Evolutionary conservation across 83 land plant species (phyloP), one percentile per base, ranked within the genome.

Genomic region (Picea abies): DNA sequence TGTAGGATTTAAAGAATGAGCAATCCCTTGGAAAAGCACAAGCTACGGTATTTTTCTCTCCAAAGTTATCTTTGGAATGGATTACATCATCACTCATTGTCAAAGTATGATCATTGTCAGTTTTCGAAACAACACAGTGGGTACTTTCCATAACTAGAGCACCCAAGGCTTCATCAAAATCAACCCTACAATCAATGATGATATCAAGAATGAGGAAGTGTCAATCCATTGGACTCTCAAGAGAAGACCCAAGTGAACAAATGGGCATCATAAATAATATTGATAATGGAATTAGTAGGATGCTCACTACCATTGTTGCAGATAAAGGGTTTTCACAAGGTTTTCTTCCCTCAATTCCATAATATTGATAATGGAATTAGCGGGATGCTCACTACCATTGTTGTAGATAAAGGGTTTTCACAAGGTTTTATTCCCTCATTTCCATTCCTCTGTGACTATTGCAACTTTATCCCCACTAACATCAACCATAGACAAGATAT

Each of bases 121-220:
- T 84, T 47, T 83, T 78, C 12, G 98, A 87, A 11, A 93, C 85
- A 20, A 90, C 96, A 89, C 87, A 92, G 76, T 91, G 87, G 15
- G 89, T 86, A 82, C 95, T 98, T 81, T 97, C 98, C 58, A 97
- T 92, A 60, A 97, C 98, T 83, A 95, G 61, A 25, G 99, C 92
- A 25, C 88, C 84, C 41, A 88, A 37, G 86, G 92, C 92, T 96
- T 95, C 82, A 11, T 79, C 78, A 64, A 8, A 20, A 79, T 60
- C 80, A 82, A 35, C 19, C 32, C 62, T 29, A 29, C 29, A 29
- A 29, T 29, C 29, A 29, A 29, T 1, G 29, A 29, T 29, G 29
- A 29, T 29, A 29, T 29, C 41, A 39, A 39, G 41, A 3, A 39
- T 5, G 41, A 39, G 41, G 5, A 39, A 4, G 41, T 39, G 41